Evolutionary conservation across 108 stramenopile species (phyloP), one percentile per base, ranked within the genome.

Genomic region (Cyclostephanos invisitatus): DNA sequence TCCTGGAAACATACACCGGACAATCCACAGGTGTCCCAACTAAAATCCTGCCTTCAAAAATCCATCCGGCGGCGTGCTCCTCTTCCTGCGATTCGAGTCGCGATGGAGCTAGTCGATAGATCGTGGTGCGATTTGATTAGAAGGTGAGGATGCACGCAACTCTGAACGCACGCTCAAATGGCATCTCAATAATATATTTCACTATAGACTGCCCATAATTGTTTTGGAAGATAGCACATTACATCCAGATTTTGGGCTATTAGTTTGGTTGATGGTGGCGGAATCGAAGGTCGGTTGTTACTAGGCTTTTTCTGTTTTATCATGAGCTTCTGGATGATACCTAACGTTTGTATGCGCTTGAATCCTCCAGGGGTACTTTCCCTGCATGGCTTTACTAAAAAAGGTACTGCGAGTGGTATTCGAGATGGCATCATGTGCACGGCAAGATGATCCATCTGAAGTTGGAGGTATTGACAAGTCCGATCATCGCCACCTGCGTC

Each of bases 31-130:
- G 71, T 64, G 79, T 89, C 47, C 75, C 91, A 63, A 73, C 76
- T 96, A 22, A 96, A 96, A 79, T 94, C 92, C n/a, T 85, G 90
- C 36, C 72, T 96, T 25, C 95, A 96, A 83, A 96, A 96, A 62
- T 74, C 81, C 18, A 83, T 96, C 42, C 87, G 91, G 51, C 73
- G 91, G 25, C 86, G 92, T 5, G 81, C 80, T 48, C 91, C 91
- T 22, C 70, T 93, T 9, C 91, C 95, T 11, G 77, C 91, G 14
- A 87, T 91, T n/a, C 69, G 88, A 12, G 84, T 96, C 17, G 91
- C 92, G 36, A 90, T 92, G 87, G 92, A 92, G 74, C 67, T 96
- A 44, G 75, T 72, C 2, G 90, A 91, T 75, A 89, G 84, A 42
- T 65, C 83, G 8, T 66, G 78, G 62, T 82, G 77, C 2, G 88